phyloP scores from a whole-genome alignment of 2,329 filamentous ascomycete species.

The Neophaeococcomyces mojaviensis region DNA sequence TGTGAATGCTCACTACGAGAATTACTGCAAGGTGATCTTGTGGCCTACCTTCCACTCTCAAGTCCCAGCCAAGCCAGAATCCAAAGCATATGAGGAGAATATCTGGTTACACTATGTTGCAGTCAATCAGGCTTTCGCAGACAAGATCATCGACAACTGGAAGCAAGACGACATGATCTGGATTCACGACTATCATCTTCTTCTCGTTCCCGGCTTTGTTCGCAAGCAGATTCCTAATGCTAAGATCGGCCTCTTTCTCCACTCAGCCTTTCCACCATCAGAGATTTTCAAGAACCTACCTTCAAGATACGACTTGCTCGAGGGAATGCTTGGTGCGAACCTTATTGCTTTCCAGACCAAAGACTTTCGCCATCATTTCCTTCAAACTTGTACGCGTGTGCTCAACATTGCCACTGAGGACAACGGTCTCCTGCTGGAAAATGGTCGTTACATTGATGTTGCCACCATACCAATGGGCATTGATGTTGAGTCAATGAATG shows the following conservation, averaged over 20 bases:
- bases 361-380: constrained; percentile 88
- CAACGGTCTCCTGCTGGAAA: constrained; percentile 82
- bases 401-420: constrained; percentile 83
- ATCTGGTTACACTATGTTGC: constrained; percentile 93
- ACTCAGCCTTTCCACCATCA: constrained; percentile 90
- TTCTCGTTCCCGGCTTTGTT: constrained; percentile 82
- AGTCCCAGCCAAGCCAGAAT: constrained; percentile 95
- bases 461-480: constrained; percentile 82
- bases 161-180: constrained; percentile 89
- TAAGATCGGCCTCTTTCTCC: constrained; percentile 92
- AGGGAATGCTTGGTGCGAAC: constrained; percentile 89
- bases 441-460: constrained; percentile 79
- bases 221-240: constrained; percentile 79
- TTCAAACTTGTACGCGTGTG: constrained; percentile 89
- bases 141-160: constrained; percentile 84
- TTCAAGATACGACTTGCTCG: constrained; percentile 74
- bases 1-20: constrained; percentile 87
- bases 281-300: constrained; percentile 92
- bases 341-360: constrained; percentile 88
- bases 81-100: constrained; percentile 95
- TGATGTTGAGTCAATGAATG: constrained; percentile 67
- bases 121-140: constrained; percentile 86
- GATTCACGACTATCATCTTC: constrained; percentile 91
- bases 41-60: constrained; percentile 99
- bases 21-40: constrained; percentile 95